Evolutionary conservation across 2,329 filamentous ascomycete genomes (phyloP), one percentile per base, ranked within the genome.

Genomic region (Ophiognomonia clavigignenti-juglandacearum): DNA sequence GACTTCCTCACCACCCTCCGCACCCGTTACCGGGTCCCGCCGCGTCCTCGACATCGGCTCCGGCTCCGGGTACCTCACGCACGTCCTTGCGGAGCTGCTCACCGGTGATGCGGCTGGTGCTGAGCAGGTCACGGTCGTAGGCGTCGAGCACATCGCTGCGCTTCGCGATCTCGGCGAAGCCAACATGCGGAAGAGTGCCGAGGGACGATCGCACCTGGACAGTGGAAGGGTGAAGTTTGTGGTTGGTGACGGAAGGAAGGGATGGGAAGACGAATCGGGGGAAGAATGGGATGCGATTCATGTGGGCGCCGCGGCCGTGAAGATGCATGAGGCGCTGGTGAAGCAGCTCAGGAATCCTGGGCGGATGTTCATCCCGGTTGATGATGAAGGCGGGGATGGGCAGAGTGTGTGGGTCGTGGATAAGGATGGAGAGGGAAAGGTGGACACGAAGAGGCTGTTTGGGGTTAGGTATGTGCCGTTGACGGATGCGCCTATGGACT

Each of bases 271-370:
- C 24, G 24, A 6, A 10, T 10, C 24, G 24, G 6, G 68, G 52
- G 67, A 64, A 24, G 75, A 82, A 0, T 98, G 92, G 74, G 89
- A 97, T 73, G 91, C 87, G 3, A 97, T 98, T 50, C 93, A 97
- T 62, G 93, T 97, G 3, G 93, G 93, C 0, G 93, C 93, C 1
- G 87, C 89, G 7, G 92, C 92, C 0, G 77, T 70, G 20, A 77
- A 82, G 59, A 68, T 95, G 45, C 91, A 95, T 62, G 61, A 77
- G 16, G 77, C 79, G 50, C 67, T 97, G 54, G 67, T 95, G 38
- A 77, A 83, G 24, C 93, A 97, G 70, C 69, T 98, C 55, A 82
- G 81, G 53, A 70, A 77, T 3, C 92, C 92, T 0, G 93, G 93
- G 0, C 74, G 86, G 54, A 75, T 93, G 67, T 92, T 93, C 61